Percentiles rank a stretch among this genome's conserved stretches.
Conservation (phyloP, 2,329 filamentous ascomycete genomes). For the Ampelomyces quisqualis region DNA sequence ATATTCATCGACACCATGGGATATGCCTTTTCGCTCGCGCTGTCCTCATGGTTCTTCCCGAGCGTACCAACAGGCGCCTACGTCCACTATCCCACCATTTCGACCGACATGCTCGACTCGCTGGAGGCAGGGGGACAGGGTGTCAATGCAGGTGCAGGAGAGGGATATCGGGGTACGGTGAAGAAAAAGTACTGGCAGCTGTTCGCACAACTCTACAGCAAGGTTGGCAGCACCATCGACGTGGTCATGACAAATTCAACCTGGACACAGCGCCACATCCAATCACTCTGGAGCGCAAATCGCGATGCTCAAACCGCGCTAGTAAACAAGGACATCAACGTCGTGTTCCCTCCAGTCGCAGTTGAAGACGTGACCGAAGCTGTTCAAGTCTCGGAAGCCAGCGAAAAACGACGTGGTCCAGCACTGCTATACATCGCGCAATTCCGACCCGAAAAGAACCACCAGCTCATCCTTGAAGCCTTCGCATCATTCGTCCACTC, state of each 20-base stretch:
- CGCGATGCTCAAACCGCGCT: conserved; percentile 47
- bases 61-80: conserved; percentile 84
- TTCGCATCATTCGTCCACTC: conserved; percentile 70
- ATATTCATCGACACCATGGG: conserved; percentile 98
- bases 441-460: conserved; percentile 97
- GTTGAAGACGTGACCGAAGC: conserved; percentile 78
- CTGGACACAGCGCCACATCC: conserved; percentile 82
- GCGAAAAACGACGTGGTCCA: conserved; percentile 68
- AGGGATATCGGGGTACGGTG: conserved; percentile 65
- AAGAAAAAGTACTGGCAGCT: conserved; percentile 85
- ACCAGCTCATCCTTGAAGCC: conserved; percentile 78
- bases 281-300: conserved; percentile 69
- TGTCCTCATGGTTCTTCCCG: conserved; percentile 80
- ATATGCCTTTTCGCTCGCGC: conserved; percentile 84
- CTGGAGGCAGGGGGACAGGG: conserved; percentile 63
- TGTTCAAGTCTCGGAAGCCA: conserved; percentile 69
- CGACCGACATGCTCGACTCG: conserved; percentile 91
- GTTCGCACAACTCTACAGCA: conserved; percentile 81
- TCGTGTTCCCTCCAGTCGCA: conserved; percentile 89
- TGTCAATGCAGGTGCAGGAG: conserved; percentile 79
- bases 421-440: conserved; percentile 91
- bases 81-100: conserved; percentile 97
- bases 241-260: conserved; percentile 97
- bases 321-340: conserved; percentile 62
- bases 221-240: conserved; percentile 80